Conservation (phyloP, 306 rosid species). For the Lathyrus tuberosus region DNA sequence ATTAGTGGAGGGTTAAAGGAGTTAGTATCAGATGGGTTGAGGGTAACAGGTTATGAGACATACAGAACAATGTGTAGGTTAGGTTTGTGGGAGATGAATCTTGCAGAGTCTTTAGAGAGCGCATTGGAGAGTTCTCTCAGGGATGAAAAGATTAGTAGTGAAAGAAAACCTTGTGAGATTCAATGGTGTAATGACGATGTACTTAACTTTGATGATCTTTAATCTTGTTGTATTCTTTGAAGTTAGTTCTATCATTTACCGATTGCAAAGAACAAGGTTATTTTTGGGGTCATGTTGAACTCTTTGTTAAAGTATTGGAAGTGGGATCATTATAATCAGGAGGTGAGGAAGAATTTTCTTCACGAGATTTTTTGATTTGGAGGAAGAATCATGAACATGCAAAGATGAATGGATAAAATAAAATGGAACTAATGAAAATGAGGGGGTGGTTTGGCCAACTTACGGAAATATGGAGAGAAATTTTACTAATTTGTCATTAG, state of each 20-base stretch:
- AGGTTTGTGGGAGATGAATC: conserved; percentile 72
- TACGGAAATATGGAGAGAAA: too few species aligned
- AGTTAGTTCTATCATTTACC: conserved; percentile 10
- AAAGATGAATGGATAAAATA: too few species aligned
- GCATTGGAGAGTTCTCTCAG: conserved; percentile 42
- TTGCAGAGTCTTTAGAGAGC: conserved; percentile 62
- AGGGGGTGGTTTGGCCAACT: too few species aligned
- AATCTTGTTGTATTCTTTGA: conserved; percentile 29
- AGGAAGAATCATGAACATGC: too few species aligned
- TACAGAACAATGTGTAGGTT: conserved; percentile 58
- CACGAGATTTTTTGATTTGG: too few species aligned
- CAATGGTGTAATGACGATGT: conserved; percentile 52
- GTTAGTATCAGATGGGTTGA: conserved; percentile 65
- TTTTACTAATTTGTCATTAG: too few species aligned
- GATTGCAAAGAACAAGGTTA: background rate
- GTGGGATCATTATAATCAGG: background rate
- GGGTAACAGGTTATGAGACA: conserved; percentile 60
- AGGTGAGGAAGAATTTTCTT: too few species aligned
- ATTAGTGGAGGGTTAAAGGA: conserved; percentile 59
- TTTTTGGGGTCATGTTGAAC: background rate
- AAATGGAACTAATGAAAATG: too few species aligned
- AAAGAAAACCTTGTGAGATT: conserved; percentile 44
- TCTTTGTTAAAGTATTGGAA: background rate
- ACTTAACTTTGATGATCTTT: conserved; percentile 66
- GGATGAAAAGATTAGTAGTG: conserved; percentile 39